Evolutionary conservation across 331 rosid genomes (phyloP), one percentile per base, ranked within the genome.

Genomic region (Malus hybrid): DNA sequence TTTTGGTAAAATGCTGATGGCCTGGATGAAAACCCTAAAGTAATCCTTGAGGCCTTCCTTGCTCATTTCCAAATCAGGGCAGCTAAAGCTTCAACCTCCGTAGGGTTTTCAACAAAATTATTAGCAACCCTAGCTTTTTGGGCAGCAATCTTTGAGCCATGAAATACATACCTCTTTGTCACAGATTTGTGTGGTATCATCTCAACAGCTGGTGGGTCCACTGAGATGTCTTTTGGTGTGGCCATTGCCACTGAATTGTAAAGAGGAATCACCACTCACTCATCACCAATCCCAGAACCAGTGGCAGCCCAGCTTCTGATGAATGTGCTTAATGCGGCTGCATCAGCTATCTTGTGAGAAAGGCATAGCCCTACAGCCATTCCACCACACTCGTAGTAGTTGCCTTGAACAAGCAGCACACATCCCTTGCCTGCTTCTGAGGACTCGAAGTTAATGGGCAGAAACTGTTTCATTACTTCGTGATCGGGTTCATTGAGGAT

Each of bases 291-390:
- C 53, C 81, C 85, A 2, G 71, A 75, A 34, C 74, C 26, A 9
- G 42, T 12, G 33, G 76, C 68, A 0, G 77, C 66, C 86, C 88
- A 82, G 42, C 34, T 28, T 4, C 71, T 70, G 16, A 78, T 19
- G 48, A 85, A 85, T 18, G 53, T 57, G 69, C 52, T 46, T 22
- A 71, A 10, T 1, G 87, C 61, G 1, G 65, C 65, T 1, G 72
- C 82, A 15, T 86, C 87, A 58, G 46, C 63, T 18, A 86, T 58
- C 74, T 82, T 83, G 73, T 82, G 87, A 12, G 85, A 42, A 9
- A 86, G 22, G 65, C 63, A 68, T 0, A 80, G 4, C 20, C 79
- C 82, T 1, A 86, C 19, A 6, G 68, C 83, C 3, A 73, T 56
- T 24, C 83, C 86, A 4, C 89, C 85, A 14, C 83, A 74, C 19